A percentile compares a stretch with the other conserved stretches of the same genome.
Conservation (phyloP, 768 basidiomycete genomes). For the Clitopilus hobsonii region DNA sequence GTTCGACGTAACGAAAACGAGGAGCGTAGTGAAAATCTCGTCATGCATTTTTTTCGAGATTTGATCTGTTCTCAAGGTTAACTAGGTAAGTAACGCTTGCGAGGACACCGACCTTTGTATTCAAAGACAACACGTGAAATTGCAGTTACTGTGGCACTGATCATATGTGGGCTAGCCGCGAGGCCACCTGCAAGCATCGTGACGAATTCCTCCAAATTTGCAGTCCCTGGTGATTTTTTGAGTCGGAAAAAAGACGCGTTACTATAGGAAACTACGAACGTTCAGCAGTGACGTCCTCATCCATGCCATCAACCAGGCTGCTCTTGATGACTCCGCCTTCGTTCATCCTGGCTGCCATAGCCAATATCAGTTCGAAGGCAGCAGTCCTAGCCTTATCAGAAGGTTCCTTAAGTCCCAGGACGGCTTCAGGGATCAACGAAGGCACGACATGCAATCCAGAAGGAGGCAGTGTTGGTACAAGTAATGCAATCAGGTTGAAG, state of each 20-base stretch:
- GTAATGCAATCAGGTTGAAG: conserved; percentile 62
- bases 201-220: conserved; percentile 86
- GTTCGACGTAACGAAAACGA: conserved; percentile 87
- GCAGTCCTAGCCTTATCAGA: conserved; percentile 87
- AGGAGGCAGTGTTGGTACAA: conserved; percentile 66
- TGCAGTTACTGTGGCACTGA: conserved; percentile 93
- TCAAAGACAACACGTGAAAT: conserved; percentile 93
- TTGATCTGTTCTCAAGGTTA: conserved; percentile 42
- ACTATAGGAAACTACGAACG: conserved; percentile 28
- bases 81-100: neutral
- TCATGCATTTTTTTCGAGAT: conserved; percentile 69
- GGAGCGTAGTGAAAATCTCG: conserved; percentile 81
- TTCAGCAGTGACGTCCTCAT: conserved; percentile 54
- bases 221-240: conserved; percentile 38
- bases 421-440: conserved; percentile 87
- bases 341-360: conserved; percentile 91
- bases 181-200: conserved; percentile 96
- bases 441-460: conserved; percentile 80
- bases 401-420: conserved; percentile 94
- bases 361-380: conserved; percentile 86
- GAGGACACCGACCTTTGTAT: conserved; percentile 69
- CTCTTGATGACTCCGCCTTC: conserved; percentile 80
- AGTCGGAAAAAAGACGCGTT: conserved; percentile 4
- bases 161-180: conserved; percentile 94
- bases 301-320: conserved; percentile 77